Conservation (phyloP, 2,329 filamentous ascomycete genomes). For the Calonectria multiphialidica region DNA sequence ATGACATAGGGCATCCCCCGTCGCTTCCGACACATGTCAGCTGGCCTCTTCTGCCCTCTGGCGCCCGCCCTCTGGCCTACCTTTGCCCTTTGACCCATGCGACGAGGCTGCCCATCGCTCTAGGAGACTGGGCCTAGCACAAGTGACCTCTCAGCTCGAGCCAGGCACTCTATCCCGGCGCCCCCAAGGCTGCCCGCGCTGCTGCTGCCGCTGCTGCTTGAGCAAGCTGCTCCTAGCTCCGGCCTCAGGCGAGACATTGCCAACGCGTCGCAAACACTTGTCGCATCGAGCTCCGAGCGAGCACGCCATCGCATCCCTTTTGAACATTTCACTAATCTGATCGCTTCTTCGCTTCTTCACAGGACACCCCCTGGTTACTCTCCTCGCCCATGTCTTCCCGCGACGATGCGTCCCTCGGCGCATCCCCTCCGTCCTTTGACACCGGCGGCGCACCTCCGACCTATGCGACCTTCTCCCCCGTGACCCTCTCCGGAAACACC, state of each 20-base stretch:
- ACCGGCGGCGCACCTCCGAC: constrained; percentile 71
- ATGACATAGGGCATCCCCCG: constrained; percentile 40
- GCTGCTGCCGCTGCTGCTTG: not conserved
- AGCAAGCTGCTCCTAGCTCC: not conserved
- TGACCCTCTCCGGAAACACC: constrained; percentile 77
- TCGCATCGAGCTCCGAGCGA: constrained; percentile 9
- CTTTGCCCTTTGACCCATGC: constrained; percentile 20
- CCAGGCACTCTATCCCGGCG: not conserved
- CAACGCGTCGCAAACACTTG: not conserved
- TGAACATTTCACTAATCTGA: constrained; percentile 32
- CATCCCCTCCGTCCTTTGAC: constrained; percentile 49
- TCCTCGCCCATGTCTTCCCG: constrained; percentile 53
- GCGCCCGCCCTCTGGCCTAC: constrained; percentile 29
- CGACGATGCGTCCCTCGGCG: constrained; percentile 51
- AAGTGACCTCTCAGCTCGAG: not conserved
- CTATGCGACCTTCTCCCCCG: constrained; percentile 89
- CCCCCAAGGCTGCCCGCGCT: not conserved
- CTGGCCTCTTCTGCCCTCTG: constrained; percentile 24
- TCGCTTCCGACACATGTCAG: constrained; percentile 23
- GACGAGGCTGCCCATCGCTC: constrained; percentile 30
- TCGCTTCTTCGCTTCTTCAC: constrained; percentile 14
- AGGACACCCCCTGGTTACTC: constrained; percentile 64
- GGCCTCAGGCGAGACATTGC: not conserved
- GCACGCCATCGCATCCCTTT: not conserved
- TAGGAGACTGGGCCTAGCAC: not conserved